Evolutionary conservation across 805 yeast species (phyloP).

Genomic region (Saitoella complicata): DNA sequence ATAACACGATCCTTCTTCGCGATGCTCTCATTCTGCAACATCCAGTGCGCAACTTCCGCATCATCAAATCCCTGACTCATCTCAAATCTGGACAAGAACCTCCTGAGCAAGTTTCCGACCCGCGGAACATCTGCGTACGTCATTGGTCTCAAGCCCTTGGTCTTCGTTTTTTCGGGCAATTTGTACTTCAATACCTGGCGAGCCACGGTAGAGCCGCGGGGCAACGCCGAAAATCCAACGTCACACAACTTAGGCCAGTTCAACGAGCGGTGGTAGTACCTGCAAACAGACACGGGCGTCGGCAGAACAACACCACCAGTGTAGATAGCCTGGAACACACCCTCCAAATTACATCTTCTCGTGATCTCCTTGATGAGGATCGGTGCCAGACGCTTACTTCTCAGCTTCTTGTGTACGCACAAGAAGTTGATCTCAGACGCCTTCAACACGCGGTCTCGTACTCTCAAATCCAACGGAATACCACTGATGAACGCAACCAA

Average conservation of each 20-base stretch:
- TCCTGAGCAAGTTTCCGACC: slow-evolving; percentile 40
- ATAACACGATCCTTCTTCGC: slow-evolving; percentile 42
- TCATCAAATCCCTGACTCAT: slow-evolving; percentile 51
- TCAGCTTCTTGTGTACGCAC: slow-evolving; percentile 82
- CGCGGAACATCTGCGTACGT: slow-evolving; percentile 43
- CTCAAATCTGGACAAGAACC: slow-evolving; percentile 56
- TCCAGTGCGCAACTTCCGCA: slow-evolving; percentile 68
- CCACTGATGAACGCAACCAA: slow-evolving; percentile 88
- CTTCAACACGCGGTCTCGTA: slow-evolving; percentile 35
- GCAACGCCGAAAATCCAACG: slow-evolving; percentile 77
- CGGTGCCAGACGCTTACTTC: slow-evolving; percentile 90
- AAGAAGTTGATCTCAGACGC: slow-evolving; percentile 85
- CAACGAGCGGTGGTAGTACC: slow-evolving; percentile 86
- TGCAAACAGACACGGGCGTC: slow-evolving; percentile 73
- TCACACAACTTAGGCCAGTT: slow-evolving; percentile 82
- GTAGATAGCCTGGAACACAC: slow-evolving; percentile 91
- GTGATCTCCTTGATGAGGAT: slow-evolving; percentile 87
- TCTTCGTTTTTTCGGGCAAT: slow-evolving; percentile 34
- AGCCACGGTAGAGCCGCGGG: slow-evolving; percentile 48
- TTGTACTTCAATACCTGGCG: slow-evolving; percentile 48
- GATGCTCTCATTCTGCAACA: slow-evolving; percentile 25
- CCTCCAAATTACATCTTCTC: slow-evolving; percentile 66
- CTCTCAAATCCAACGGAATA: slow-evolving; percentile 54
- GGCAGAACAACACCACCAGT: slow-evolving; percentile 89
- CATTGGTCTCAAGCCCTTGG: slow-evolving; percentile 44